Evolutionary conservation across 2,329 filamentous ascomycete species (phyloP).

Genomic region (Immersiporthe knoxdaviesiana): DNA sequence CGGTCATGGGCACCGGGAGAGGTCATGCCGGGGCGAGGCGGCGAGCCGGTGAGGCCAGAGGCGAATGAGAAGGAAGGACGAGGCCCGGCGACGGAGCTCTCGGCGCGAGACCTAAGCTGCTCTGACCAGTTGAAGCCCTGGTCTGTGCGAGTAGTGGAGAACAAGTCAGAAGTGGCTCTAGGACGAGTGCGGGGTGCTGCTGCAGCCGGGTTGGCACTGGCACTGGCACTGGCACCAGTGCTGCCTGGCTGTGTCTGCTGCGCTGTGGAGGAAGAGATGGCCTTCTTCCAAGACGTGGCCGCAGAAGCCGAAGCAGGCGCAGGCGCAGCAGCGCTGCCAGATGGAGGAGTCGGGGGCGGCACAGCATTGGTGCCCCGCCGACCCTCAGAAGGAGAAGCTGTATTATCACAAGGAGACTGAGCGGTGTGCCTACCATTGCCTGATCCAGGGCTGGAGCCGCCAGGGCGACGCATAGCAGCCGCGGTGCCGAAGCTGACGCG

Average conservation of each 20-base stretch:
- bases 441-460: slow-evolving; percentile 61
- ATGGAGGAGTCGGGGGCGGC: slow-evolving; percentile 38
- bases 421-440: slow-evolving; percentile 61
- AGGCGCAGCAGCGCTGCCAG: slow-evolving; percentile 36
- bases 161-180: slow-evolving; percentile 68
- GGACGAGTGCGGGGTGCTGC: slow-evolving; percentile 63
- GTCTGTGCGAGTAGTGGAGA: slow-evolving; percentile 66
- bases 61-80: slow-evolving; percentile 64
- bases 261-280: slow-evolving; percentile 32
- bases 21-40: slow-evolving; percentile 42
- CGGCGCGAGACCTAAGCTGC: slow-evolving; percentile 88
- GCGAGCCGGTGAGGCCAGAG: slow-evolving; percentile 46
- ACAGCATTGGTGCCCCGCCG: slow-evolving; percentile 31
- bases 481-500: slow-evolving; percentile 85
- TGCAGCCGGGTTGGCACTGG: slow-evolving; percentile 58
- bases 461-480: slow-evolving; percentile 67
- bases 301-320: slow-evolving; percentile 37
- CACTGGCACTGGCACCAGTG: slow-evolving; percentile 27
- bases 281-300: slow-evolving; percentile 35
- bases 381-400: slow-evolving; percentile 40
- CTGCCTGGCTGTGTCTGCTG: slow-evolving; percentile 41
- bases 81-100: slow-evolving; percentile 68
- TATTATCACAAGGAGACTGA: slow-evolving; percentile 33
- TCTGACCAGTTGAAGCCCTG: slow-evolving; percentile 98
- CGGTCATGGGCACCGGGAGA: slow-evolving; percentile 58